Conservation (phyloP, 768 basidiomycete species). For the Serpula lacrymans region DNA sequence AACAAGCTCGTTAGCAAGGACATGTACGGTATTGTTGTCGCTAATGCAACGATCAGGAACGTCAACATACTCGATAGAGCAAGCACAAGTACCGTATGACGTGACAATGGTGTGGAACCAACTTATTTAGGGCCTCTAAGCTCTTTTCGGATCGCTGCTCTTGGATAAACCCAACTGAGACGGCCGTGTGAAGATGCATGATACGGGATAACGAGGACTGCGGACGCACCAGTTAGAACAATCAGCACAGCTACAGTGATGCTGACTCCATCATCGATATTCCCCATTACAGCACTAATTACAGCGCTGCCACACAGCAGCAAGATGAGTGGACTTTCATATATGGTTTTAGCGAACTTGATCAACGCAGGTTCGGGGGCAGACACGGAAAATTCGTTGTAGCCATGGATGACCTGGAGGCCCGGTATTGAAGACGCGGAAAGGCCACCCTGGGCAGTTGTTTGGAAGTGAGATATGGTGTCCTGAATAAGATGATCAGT, state of each 20-base stretch:
- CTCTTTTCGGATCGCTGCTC: conserved; percentile 94
- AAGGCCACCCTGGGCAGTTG: conserved; percentile 61
- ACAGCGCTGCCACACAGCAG: conserved; percentile 86
- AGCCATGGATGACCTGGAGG: conserved; percentile 70
- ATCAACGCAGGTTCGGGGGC: conserved; percentile 75
- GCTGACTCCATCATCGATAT: conserved; percentile 90
- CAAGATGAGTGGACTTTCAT: conserved; percentile 90
- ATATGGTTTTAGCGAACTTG: conserved; percentile 94
- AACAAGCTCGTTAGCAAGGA: conserved; percentile 96
- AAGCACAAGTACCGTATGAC: conserved; percentile 55
- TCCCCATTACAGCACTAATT: conserved; percentile 92
- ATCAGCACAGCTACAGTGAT: conserved; percentile 91
- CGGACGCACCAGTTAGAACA: conserved; percentile 79
- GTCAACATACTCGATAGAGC: background rate
- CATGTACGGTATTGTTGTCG: conserved; percentile 62
- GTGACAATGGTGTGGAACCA: conserved; percentile 96
- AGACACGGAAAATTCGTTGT: conserved; percentile 91
- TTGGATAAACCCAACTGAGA: conserved; percentile 86
- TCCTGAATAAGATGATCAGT: conserved; percentile 45
- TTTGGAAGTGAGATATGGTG: conserved; percentile 67
- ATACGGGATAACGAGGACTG: background rate
- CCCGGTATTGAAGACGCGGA: conserved; percentile 56
- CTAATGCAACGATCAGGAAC: conserved; percentile 6
- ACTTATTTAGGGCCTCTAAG: conserved; percentile 91
- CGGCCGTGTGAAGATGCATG: conserved; percentile 2